Percentiles rank a stretch among this genome's conserved stretches.
phyloP scores from a whole-genome alignment of 192 early-diverging fungal species.

The Coemansia sp. region DNA sequence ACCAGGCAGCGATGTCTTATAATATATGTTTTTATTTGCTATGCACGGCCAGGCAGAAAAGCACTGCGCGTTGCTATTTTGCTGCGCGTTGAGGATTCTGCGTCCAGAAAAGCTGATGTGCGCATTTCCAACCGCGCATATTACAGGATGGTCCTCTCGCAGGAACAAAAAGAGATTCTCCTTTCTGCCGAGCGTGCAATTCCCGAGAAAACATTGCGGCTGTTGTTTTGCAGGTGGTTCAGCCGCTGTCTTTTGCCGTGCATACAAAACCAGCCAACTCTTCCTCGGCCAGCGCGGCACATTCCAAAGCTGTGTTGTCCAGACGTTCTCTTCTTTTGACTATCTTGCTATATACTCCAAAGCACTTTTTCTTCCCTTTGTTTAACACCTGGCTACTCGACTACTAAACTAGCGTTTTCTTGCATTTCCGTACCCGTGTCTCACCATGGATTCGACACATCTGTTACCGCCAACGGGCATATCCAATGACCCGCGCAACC shows the following conservation, averaged over 20 bases:
- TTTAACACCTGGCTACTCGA: not conserved
- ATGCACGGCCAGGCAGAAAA: not conserved
- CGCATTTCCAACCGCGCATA: conserved; percentile 5
- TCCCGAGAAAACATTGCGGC: not conserved
- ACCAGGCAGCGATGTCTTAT: not conserved
- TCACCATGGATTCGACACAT: conserved; percentile 9
- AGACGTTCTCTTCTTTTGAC: not conserved
- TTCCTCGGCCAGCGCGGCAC: not conserved
- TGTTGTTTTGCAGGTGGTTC: conserved; percentile 9
- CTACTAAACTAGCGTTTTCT: not conserved
- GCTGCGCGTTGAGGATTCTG: not conserved
- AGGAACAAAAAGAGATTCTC: conserved; percentile 15
- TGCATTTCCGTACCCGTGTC: not conserved
- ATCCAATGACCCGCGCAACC: conserved; percentile 12
- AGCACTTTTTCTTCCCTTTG: not conserved
- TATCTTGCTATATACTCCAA: not conserved
- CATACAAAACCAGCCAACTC: not conserved
- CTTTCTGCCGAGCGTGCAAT: conserved; percentile 11
- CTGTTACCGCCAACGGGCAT: conserved; percentile 2
- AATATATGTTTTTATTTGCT: not conserved
- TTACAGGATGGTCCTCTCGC: conserved; percentile 7
- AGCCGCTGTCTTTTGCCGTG: not conserved
- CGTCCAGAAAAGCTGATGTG: not conserved
- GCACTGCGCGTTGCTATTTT: not conserved
- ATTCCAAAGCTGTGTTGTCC: not conserved